Evolutionary conservation across 345 rosid species (phyloP).

Genomic region (Erodium maritimum): DNA sequence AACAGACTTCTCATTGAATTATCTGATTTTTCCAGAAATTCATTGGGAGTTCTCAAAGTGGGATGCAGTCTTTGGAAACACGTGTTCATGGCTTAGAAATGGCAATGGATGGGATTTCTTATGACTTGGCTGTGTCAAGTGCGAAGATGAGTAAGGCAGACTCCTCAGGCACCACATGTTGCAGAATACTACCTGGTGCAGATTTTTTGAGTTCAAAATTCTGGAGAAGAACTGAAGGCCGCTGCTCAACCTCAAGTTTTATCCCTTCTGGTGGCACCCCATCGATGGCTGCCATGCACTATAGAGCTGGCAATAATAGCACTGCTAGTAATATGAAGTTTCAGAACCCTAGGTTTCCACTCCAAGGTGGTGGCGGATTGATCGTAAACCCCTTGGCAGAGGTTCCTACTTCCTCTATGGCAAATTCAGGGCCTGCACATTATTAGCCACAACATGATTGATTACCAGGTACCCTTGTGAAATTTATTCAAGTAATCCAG

Average conservation of each 20-base stretch:
- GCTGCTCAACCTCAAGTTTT: slow-evolving; percentile 28
- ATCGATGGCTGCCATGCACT: slow-evolving; percentile 16
- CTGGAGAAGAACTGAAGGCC: slow-evolving; percentile 56
- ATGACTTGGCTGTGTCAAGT: slow-evolving; percentile 64
- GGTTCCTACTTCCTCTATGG: slow-evolving; percentile 29
- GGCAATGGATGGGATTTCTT: slow-evolving; percentile 87
- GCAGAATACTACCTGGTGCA: slow-evolving; percentile 60
- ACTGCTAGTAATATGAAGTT: slow-evolving; percentile 21
- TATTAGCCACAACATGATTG: no score
- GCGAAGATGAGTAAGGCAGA: slow-evolving; percentile 55
- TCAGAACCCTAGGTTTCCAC: slow-evolving; percentile 40
- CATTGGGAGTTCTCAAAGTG: slow-evolving; percentile 70
- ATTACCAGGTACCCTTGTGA: background rate
- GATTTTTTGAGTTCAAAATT: slow-evolving; percentile 60
- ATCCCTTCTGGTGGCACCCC: slow-evolving; percentile 24
- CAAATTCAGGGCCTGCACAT: slow-evolving; percentile 18
- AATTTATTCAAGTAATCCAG: no score
- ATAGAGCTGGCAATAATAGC: slow-evolving; percentile 22
- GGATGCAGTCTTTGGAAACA: slow-evolving; percentile 73
- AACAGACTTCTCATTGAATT: background rate
- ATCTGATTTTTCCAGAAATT: slow-evolving; percentile 38
- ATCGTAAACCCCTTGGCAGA: slow-evolving; percentile 87
- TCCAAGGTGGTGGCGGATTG: slow-evolving; percentile 39
- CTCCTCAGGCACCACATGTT: slow-evolving; percentile 46
- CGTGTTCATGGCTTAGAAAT: slow-evolving; percentile 81